Evolutionary conservation across 2,329 filamentous ascomycete species (phyloP).

Genomic region (Bipolaris sorokiniana): DNA sequence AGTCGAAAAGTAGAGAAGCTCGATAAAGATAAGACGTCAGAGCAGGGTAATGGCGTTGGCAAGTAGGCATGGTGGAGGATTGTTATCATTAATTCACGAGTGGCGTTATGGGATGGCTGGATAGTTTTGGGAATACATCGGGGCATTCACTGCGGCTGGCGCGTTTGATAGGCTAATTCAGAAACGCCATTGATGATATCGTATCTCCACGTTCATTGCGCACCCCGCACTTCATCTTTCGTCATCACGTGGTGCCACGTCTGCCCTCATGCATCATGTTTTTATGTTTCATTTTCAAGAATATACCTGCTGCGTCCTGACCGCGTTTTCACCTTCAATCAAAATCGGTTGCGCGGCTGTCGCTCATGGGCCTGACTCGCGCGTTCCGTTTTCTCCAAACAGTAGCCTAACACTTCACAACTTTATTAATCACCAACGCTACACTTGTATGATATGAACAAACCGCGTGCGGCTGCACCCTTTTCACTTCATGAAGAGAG

Average conservation of each 20-base stretch:
- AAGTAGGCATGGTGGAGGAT: background rate
- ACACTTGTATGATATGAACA: conserved; percentile 4
- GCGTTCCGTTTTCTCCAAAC: conserved; percentile 5
- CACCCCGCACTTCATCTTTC: conserved; percentile 2
- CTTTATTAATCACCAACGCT: conserved; percentile 1
- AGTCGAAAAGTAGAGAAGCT: conserved; percentile 64
- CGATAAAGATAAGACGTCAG: conserved; percentile 50
- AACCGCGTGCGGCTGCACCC: background rate
- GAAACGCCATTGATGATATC: background rate
- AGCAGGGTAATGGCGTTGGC: conserved; percentile 41
- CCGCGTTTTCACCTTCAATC: background rate
- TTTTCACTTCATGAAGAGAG: background rate
- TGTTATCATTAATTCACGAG: background rate
- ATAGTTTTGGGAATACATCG: background rate
- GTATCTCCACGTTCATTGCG: conserved; percentile 5
- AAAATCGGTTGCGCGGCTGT: background rate
- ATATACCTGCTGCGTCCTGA: background rate
- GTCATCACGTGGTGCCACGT: background rate
- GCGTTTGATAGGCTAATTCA: background rate
- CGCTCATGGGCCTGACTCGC: conserved; percentile 1
- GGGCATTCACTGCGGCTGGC: background rate
- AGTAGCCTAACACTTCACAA: conserved; percentile 10
- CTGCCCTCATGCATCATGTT: background rate
- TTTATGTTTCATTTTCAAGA: background rate
- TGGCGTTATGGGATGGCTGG: conserved; percentile 1